A percentile compares a stretch with the other conserved stretches of the same genome.
phyloP scores from a whole-genome alignment of 768 basidiomycete species.

The Trametes sanguinea region DNA sequence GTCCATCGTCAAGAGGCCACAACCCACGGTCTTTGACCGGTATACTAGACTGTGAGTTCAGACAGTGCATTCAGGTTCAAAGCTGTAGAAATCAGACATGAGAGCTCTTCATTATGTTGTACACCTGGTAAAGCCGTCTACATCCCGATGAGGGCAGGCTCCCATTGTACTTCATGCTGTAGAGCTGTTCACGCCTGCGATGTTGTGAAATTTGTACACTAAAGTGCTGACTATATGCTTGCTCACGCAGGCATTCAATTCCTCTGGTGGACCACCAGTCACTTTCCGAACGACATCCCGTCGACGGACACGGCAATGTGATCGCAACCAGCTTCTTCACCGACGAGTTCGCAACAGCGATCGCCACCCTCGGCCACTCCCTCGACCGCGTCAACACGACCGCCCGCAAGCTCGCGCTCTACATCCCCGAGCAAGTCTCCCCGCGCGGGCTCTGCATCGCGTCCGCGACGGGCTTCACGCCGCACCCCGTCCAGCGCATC shows the following conservation, averaged over 20 bases:
- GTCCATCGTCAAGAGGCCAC: neutral
- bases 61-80: too few species aligned
- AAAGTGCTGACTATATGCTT: neutral
- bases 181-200: too few species aligned
- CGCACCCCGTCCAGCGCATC: conserved; percentile 38
- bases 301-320: conserved; percentile 22
- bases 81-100: too few species aligned
- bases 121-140: too few species aligned
- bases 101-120: too few species aligned
- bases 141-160: too few species aligned
- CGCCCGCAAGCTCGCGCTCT: conserved; percentile 36
- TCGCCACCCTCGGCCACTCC: conserved; percentile 37
- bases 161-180: too few species aligned
- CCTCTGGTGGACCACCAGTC: conserved; percentile 8
- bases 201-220: neutral
- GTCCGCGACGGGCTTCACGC: conserved; percentile 41
- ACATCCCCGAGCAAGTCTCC: conserved; percentile 41
- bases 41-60: conserved; percentile 18
- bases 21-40: conserved; percentile 2
- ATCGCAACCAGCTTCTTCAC: conserved; percentile 37
- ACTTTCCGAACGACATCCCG: conserved; percentile 2
- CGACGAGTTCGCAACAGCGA: conserved; percentile 34
- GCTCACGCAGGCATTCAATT: conserved; percentile 9
- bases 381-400: conserved; percentile 33
- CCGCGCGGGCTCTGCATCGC: conserved; percentile 41